Evolutionary conservation across 139 green algal species (phyloP).

Genomic region (Mesotaenium endlicherianum): DNA sequence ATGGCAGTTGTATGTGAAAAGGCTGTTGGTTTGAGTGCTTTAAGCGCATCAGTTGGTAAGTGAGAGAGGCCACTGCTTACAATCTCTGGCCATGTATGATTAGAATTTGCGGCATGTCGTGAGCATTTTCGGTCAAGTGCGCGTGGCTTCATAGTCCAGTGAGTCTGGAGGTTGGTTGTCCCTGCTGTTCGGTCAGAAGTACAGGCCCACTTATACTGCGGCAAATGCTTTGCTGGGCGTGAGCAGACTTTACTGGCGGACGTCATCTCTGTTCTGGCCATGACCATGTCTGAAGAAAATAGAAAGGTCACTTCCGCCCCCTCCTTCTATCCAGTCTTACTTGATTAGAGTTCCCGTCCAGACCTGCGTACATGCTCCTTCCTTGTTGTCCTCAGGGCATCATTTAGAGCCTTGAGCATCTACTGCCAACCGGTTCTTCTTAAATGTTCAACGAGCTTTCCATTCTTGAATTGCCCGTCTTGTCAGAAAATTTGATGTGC

Average conservation of each 20-base stretch:
- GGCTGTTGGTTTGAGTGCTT: too few species aligned
- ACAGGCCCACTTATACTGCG: not conserved
- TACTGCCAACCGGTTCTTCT: too few species aligned
- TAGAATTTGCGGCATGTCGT: not conserved
- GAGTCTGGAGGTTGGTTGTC: not conserved
- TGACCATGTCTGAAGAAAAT: slow-evolving; percentile 77
- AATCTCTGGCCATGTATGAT: not conserved
- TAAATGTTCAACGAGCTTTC: too few species aligned
- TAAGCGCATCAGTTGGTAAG: too few species aligned
- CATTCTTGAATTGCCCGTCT: too few species aligned
- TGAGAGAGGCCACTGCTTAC: too few species aligned
- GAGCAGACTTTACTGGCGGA: slow-evolving; percentile 75
- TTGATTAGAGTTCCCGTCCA: too few species aligned
- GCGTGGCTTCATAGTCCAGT: not conserved
- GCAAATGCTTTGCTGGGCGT: not conserved
- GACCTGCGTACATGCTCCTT: too few species aligned
- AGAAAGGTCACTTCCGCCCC: not conserved
- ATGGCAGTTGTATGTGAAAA: too few species aligned
- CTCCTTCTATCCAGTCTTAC: not conserved
- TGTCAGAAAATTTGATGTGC: too few species aligned
- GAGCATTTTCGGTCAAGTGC: not conserved
- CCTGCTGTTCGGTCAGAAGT: not conserved
- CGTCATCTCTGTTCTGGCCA: slow-evolving; percentile 91
- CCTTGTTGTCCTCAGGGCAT: too few species aligned
- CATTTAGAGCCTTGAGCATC: too few species aligned